Conservation (phyloP, 495 filamentous ascomycete species). For the Cladorrhinum samala region DNA sequence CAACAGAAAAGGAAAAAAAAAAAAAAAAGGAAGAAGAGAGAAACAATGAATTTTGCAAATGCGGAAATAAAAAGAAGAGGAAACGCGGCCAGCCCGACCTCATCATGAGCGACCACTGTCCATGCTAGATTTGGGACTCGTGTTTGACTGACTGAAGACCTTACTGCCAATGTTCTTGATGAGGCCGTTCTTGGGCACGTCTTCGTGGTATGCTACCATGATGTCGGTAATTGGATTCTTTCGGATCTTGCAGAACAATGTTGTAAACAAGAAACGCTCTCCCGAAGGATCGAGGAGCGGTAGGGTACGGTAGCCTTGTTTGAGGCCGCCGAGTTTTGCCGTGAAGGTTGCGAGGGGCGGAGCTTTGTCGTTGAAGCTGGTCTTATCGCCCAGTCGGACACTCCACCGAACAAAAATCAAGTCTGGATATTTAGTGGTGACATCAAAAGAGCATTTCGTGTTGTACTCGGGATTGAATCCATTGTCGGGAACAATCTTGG, state of each 20-base stretch:
- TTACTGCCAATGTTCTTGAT: conserved; percentile 44
- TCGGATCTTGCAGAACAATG: conserved; percentile 80
- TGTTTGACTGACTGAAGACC: conserved; percentile 42
- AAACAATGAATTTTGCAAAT: conserved; percentile 3
- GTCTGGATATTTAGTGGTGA: conserved; percentile 87
- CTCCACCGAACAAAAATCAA: conserved; percentile 90
- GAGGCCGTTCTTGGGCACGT: conserved; percentile 32
- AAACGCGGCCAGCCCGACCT: neutral
- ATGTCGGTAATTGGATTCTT: conserved; percentile 51
- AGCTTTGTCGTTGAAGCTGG: conserved; percentile 55
- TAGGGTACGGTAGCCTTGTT: conserved; percentile 92
- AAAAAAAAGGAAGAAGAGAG: neutral
- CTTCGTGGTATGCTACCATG: conserved; percentile 41
- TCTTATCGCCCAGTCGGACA: conserved; percentile 76
- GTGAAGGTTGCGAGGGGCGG: conserved; percentile 80
- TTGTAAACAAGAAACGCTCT: conserved; percentile 90
- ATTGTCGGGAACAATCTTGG: conserved; percentile 72
- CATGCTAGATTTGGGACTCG: conserved; percentile 41
- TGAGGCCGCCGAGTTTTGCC: conserved; percentile 81
- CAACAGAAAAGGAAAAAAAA: conserved; percentile 1
- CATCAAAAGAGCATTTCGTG: conserved; percentile 59
- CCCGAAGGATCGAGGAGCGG: conserved; percentile 86
- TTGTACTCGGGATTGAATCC: conserved; percentile 88
- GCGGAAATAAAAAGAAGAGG: conserved; percentile 9
- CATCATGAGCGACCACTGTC: conserved; percentile 27